Evolutionary conservation across 1,284 basidiomycete genomes (phyloP).

Genomic region (Volvariella surrecta): DNA sequence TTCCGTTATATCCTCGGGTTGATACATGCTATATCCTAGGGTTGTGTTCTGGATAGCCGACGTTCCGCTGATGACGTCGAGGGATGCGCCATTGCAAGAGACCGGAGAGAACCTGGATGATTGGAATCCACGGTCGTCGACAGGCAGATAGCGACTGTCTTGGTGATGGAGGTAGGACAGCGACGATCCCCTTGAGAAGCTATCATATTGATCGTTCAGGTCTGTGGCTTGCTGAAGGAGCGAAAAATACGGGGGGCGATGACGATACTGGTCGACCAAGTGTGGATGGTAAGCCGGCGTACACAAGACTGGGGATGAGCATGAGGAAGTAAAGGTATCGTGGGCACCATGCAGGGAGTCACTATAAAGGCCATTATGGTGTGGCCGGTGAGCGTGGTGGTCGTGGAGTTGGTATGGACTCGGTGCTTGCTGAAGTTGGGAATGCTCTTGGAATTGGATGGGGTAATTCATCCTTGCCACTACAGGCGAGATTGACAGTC

Average conservation of each 20-base stretch:
- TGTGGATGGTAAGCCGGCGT: too few relatives aligned
- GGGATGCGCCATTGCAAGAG: constrained; percentile 22
- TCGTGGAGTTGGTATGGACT: too few relatives aligned
- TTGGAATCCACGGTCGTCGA: constrained; percentile 30
- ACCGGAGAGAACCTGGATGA: constrained; percentile 22
- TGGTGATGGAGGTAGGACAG: constrained; percentile 29
- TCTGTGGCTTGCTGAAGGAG: too few relatives aligned
- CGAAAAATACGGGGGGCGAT: too few relatives aligned
- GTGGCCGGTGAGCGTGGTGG: too few relatives aligned
- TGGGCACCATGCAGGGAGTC: too few relatives aligned
- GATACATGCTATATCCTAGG: constrained; percentile 12
- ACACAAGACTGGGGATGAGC: too few relatives aligned
- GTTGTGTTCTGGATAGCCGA: constrained; percentile 27
- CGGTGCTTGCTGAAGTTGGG: too few relatives aligned
- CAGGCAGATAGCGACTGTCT: constrained; percentile 20
- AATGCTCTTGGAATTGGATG: constrained; percentile 12
- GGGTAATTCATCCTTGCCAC: constrained; percentile 4
- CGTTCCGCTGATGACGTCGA: constrained; percentile 33
- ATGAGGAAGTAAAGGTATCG: too few relatives aligned
- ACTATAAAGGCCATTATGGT: too few relatives aligned
- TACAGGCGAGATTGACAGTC: too few relatives aligned
- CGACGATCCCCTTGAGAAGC: constrained; percentile 43
- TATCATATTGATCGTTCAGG: constrained; percentile 8
- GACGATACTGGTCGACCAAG: too few relatives aligned
- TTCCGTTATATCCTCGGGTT: constrained; percentile 29